Evolutionary conservation across 176 grass and related monocot genomes (phyloP).

Genomic region (barley (Hordeum vulgare)): DNA sequence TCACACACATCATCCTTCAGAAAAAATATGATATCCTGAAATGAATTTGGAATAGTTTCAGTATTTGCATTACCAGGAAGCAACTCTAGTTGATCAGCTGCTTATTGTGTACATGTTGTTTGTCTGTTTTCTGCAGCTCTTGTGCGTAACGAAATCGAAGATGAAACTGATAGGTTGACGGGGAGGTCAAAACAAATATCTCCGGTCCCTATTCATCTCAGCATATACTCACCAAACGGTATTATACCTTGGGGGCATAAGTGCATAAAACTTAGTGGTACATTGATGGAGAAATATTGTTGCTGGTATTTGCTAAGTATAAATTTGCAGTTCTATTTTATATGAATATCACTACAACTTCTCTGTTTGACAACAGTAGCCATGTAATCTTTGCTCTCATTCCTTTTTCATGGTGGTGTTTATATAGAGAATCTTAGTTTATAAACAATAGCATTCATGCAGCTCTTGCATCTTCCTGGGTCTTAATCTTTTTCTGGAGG

Average conservation of each 20-base stretch:
- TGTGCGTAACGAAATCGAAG: slow-evolving; percentile 92
- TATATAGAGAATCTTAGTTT: not conserved
- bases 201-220: slow-evolving; percentile 95
- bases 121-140: slow-evolving; percentile 44
- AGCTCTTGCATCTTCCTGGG: not conserved
- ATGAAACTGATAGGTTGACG: slow-evolving; percentile 82
- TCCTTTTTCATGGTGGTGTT: not conserved
- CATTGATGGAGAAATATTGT: not conserved
- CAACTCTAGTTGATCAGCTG: not conserved
- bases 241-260: not conserved
- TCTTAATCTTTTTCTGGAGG: not conserved
- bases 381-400: not conserved
- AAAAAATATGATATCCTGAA: not conserved
- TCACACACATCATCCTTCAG: not conserved
- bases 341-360: not conserved
- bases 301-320: not conserved
- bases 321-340: not conserved
- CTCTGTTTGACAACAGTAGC: slow-evolving; percentile 11
- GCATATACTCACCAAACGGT: slow-evolving; percentile 92
- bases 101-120: not conserved
- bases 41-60: not conserved
- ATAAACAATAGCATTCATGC: not conserved
- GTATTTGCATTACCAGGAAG: not conserved
- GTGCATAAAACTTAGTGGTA: not conserved
- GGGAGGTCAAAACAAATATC: slow-evolving; percentile 88